Percentiles rank a stretch among this genome's conserved stretches.
Conservation (phyloP, 768 basidiomycete species). For the Tubosaeta sp. region DNA sequence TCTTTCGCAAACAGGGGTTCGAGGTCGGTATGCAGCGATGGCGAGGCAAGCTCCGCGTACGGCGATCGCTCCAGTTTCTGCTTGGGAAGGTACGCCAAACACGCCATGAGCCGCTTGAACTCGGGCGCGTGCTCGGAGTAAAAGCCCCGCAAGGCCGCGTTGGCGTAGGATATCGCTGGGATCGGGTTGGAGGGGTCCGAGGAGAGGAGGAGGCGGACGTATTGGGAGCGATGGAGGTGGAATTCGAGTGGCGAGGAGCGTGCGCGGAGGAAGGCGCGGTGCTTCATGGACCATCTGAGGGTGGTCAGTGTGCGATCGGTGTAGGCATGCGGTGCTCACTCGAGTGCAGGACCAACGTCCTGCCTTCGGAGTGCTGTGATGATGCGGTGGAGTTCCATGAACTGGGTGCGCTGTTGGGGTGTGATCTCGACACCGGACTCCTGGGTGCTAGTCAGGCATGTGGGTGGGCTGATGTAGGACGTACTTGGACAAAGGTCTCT, state of each 20-base stretch:
- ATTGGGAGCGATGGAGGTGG: conserved; percentile 86
- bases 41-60: conserved; percentile 70
- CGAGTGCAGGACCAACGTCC: conserved; percentile 74
- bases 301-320: neutral
- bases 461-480: conserved; percentile 18
- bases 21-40: conserved; percentile 70
- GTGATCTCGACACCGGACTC: conserved; percentile 63
- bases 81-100: conserved; percentile 67
- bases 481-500: conserved; percentile 67
- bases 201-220: conserved; percentile 70
- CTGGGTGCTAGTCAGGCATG: conserved; percentile 31
- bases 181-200: conserved; percentile 53
- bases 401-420: conserved; percentile 47
- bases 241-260: conserved; percentile 85
- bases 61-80: conserved; percentile 62
- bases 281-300: conserved; percentile 70
- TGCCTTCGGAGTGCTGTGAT: conserved; percentile 60
- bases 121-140: conserved; percentile 58
- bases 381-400: conserved; percentile 69
- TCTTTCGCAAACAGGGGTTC: conserved; percentile 84
- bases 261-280: conserved; percentile 59
- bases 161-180: conserved; percentile 73
- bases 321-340: conserved; percentile 40
- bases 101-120: conserved; percentile 66
- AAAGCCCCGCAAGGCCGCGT: conserved; percentile 57